Base-by-base conservation (phyloP, 148 eudicot species). In the Rhododendron mucronatum region DNA sequence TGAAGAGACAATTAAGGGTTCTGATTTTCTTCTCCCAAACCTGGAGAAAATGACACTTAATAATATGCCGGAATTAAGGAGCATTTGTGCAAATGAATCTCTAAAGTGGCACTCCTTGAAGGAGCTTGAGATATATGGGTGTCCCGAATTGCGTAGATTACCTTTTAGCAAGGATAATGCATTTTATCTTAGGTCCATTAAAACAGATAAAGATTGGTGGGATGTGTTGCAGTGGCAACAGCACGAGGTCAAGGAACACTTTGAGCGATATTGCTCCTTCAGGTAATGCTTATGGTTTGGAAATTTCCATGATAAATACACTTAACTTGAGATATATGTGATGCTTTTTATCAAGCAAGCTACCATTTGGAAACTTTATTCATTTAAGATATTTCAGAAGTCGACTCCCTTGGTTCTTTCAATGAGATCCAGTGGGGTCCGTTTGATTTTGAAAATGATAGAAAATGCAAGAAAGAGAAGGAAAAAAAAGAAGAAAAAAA, bases 11-110 rank as follows among this genome's bases (percentile, higher is more conserved):
- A 7, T 41, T 76, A 41, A 41, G 48, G 80, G 45, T 11, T 76
- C 13, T 76, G 80, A 76, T 7, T 20, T 37, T 20, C 15, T 20
- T 5, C 80, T 76, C 1, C 80, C 80, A 20, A 76, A 39, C 26
- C 28, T 76, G 50, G 26, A 76, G 50, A 76, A 76, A 20, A 21
- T 76, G 50, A 76, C 80, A 2, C 80, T 76, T 41, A 20, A 39
- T 76, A 76, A 76, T 39, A 9, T 76, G 80, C 80, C 80, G 0
- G 20, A 76, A 76, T 76, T 76, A 41, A 76, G 80, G 50, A 76
- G 80, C 80, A 76, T 76, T 76, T 76, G 80, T 10, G 26, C 80
- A 21, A 76, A 76, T 39, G 48, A 41, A 76, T 76, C 80, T 5
- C 1, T 76, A 28, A 28, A 76, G 80, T 76, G 48, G 80, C 48